Percentiles rank a stretch among this genome's conserved stretches.
phyloP scores from a whole-genome alignment of 1,284 basidiomycete genomes.

The Trichosporon ovoides region DNA sequence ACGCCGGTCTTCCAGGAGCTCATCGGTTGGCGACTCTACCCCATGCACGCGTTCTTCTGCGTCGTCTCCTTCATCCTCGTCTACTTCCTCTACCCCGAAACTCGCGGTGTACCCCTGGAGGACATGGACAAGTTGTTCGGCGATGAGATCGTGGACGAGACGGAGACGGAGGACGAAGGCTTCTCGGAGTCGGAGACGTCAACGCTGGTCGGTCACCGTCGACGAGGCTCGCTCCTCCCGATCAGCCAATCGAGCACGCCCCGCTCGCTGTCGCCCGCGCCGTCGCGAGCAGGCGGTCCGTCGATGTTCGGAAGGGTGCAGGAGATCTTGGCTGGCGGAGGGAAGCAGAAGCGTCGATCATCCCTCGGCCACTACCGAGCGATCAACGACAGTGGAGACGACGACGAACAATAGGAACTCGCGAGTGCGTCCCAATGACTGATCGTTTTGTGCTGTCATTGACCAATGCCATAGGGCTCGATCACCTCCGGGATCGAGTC shows the following conservation, averaged over 20 bases:
- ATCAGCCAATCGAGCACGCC: constrained; percentile 18
- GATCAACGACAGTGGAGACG: constrained; percentile 47
- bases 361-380: constrained; percentile 54
- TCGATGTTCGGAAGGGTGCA: constrained; percentile 38
- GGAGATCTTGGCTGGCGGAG: constrained; percentile 56
- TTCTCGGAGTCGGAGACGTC: constrained; percentile 57
- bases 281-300: constrained; percentile 25
- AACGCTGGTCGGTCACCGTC: constrained; percentile 52
- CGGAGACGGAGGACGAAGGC: constrained; percentile 34
- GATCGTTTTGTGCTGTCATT: neutral
- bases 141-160: constrained; percentile 30
- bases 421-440: constrained; percentile 51
- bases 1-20: constrained; percentile 84
- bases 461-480: neutral
- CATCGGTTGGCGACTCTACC: constrained; percentile 89
- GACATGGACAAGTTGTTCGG: constrained; percentile 53
- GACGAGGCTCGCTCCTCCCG: constrained; percentile 35
- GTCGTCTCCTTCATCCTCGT: constrained; percentile 72
- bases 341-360: constrained; percentile 31
- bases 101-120: constrained; percentile 54
- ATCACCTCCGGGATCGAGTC: constrained; percentile 3
- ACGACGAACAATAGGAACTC: constrained; percentile 65
- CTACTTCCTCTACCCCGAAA: constrained; percentile 53
- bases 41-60: constrained; percentile 95
- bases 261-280: constrained; percentile 31